phyloP scores from a whole-genome alignment of 768 basidiomycete genomes.

The Rossbeevera mucosa region DNA sequence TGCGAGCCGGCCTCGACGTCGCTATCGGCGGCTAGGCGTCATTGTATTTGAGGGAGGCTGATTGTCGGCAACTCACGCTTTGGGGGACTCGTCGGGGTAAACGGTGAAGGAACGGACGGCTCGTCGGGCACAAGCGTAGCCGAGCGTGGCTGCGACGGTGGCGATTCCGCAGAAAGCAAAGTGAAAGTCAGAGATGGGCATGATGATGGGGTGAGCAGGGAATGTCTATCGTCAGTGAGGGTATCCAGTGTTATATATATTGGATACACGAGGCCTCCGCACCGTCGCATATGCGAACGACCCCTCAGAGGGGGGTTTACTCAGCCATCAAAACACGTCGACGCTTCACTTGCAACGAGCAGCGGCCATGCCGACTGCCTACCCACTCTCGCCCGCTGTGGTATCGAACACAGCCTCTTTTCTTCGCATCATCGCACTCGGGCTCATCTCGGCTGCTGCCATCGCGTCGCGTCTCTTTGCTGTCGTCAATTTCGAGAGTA shows the following conservation, averaged over 20 bases:
- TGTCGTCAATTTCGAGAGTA: conserved; percentile 97
- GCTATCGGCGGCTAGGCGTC: conserved; percentile 29
- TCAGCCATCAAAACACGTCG: too few relatives aligned
- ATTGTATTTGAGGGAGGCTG: conserved; percentile 27
- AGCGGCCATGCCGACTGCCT: conserved; percentile 68
- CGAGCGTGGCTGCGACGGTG: conserved; percentile 55
- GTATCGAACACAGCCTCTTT: conserved; percentile 87
- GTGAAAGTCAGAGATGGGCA: conserved; percentile 51
- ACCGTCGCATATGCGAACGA: too few relatives aligned
- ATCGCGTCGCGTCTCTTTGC: conserved; percentile 96
- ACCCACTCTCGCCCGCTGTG: conserved; percentile 66
- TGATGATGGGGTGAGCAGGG: conserved; percentile 38
- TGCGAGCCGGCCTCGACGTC: conserved; percentile 25
- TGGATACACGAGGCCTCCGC: too few relatives aligned
- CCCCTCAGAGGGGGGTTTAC: conserved; percentile 16
- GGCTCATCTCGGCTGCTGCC: conserved; percentile 89
- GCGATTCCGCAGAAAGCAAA: conserved; percentile 54
- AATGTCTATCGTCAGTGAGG: too few relatives aligned
- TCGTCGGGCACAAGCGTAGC: conserved; percentile 52
- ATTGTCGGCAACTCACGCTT: conserved; percentile 31
- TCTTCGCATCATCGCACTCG: conserved; percentile 84
- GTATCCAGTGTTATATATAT: too few relatives aligned
- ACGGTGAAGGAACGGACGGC: conserved; percentile 16
- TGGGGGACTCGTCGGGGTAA: conserved; percentile 17
- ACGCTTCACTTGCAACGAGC: not conserved